These are phyloP conservation scores for Colletotrichum sojae DNA, from an alignment of 2,329 filamentous ascomycete genomes.

Conservation along the genomic window DNA sequence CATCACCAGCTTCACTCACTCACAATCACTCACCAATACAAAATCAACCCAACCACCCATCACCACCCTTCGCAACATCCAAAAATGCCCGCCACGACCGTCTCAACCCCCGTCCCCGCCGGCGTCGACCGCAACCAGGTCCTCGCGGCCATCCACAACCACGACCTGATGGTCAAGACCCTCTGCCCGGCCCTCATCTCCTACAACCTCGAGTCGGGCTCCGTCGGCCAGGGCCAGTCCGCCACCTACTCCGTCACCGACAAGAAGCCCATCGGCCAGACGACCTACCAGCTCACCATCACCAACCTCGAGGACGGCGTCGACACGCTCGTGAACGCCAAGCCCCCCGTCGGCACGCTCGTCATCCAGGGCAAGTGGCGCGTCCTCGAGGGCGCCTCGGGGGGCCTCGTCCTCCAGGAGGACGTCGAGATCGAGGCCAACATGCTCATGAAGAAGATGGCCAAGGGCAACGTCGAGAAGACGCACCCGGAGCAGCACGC, in stretches of 20 bases:
- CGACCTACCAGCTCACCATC: constrained; percentile 40
- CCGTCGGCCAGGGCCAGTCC: constrained; percentile 27
- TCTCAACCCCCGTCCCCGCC: constrained; percentile 37
- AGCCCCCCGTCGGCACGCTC: constrained; percentile 39
- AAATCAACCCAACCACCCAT: neutral
- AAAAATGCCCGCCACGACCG: constrained; percentile 35
- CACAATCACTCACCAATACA: constrained; percentile 3
- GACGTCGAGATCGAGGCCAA: constrained; percentile 39
- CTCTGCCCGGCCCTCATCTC: constrained; percentile 38
- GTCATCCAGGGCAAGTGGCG: constrained; percentile 38
- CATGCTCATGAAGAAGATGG: constrained; percentile 41
- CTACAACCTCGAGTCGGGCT: constrained; percentile 36
- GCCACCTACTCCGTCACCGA: constrained; percentile 39
- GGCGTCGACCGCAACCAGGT: constrained; percentile 28
- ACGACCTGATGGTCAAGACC: constrained; percentile 41
- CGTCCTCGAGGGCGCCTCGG: constrained; percentile 15
- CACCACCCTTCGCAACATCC: neutral
- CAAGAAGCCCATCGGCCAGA: constrained; percentile 41
- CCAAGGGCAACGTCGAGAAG: constrained; percentile 41
- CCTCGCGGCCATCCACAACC: constrained; percentile 36
- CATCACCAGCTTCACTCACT: constrained; percentile 19
- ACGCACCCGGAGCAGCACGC: constrained; percentile 39
- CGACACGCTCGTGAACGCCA: constrained; percentile 39
- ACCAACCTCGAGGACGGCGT: constrained; percentile 39
- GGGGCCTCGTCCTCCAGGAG: constrained; percentile 34